Percentiles rank a stretch among this genome's conserved stretches.
Evolutionary conservation across 495 filamentous ascomycete species (phyloP).

Genomic region (Neurospora intermedia): DNA sequence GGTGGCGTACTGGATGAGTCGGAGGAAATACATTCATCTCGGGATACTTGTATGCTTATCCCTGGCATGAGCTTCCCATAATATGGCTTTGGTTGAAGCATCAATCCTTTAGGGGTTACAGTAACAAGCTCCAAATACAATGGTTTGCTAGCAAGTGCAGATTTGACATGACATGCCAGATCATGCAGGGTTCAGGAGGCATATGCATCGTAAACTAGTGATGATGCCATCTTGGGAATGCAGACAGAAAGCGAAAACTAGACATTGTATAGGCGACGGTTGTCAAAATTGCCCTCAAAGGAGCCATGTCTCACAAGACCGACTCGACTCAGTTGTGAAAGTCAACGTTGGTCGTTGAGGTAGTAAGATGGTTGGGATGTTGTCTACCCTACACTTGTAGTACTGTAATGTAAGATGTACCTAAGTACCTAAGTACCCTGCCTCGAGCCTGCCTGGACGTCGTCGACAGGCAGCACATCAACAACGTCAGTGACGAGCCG

Average conservation of each 20-base stretch:
- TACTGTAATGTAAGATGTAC: too few relatives aligned
- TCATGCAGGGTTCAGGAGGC: neutral
- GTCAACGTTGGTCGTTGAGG: neutral
- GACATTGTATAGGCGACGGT: too few relatives aligned
- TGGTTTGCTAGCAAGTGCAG: neutral
- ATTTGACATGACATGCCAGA: neutral
- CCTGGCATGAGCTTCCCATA: neutral
- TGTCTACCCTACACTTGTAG: neutral
- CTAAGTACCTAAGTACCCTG: neutral
- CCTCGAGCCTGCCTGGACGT: neutral
- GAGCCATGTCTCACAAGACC: neutral
- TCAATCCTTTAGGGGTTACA: neutral
- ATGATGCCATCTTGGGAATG: neutral
- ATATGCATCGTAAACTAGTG: neutral
- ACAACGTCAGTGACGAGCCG: conserved; percentile 25
- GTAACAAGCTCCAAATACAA: neutral
- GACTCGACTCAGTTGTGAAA: neutral
- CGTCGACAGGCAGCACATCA: conserved; percentile 23
- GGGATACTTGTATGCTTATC: neutral
- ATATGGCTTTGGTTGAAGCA: neutral
- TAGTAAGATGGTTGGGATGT: neutral
- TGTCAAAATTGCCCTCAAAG: too few relatives aligned
- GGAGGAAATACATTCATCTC: neutral
- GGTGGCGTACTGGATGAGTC: neutral
- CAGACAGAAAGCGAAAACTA: too few relatives aligned